Base-by-base conservation (phyloP, 2,329 filamentous ascomycete genomes). In the Aspergillus puulaauensis region DNA sequence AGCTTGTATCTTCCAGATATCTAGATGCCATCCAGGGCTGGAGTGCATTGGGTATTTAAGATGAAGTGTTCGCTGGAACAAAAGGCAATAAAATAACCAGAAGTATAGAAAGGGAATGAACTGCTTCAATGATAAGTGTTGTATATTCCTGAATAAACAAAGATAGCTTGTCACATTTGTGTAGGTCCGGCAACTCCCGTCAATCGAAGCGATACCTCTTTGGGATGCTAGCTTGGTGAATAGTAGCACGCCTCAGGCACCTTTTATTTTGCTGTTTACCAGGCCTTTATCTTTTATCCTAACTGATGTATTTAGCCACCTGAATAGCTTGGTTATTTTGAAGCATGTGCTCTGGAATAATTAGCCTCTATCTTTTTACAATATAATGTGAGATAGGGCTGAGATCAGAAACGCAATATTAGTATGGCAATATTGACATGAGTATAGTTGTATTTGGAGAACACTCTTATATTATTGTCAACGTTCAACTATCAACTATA, bases 191-290 rank as follows among this genome's bases (percentile, higher is more conserved):
- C 37, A 63, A 51, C 44, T 48, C 21, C 19, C 21, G 3, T 21
- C 48, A 60, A 56, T 52, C 59, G 59, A 64, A 47, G 53, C 55
- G 61, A 64, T 62, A 41, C 61, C 59, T 33, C 24, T 55, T 62
- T 56, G 43, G 57, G 61, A 61, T 14, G 51, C 41, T 31, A 54
- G 19, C 19, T 52, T 56, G 24, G 52, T 62, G 58, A 55, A 49
- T 45, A 17, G 24, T 9, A 43, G 44, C 44, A 49, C 47, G 35
- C 51, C 52, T 57, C 12, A 48, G 53, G 55, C 50, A 47, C 27
- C 19, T 33, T 6, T 21, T 31, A 23, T 40, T 51, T 21, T 21
- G 37, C 24, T 41, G n/a, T 24, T 50, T 51, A n/a, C 11, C n/a
- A 35, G 6, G 2, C 6, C 12, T 7, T 37, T n/a, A 37, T 37